Base-by-base conservation (phyloP, 1,284 basidiomycete species). In the Microstroma glucosiphilum region DNA sequence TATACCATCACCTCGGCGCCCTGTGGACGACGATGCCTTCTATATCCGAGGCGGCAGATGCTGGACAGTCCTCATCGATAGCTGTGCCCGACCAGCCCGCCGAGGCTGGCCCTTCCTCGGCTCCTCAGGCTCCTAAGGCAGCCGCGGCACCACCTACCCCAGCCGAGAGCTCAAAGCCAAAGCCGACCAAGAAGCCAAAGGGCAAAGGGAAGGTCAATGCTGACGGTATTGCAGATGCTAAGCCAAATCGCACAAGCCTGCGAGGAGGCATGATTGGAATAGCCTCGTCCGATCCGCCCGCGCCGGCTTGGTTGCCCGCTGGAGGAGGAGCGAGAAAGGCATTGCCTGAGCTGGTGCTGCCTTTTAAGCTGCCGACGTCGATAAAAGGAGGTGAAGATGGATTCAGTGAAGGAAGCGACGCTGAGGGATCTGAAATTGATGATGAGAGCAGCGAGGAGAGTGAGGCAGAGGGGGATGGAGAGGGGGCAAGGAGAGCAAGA, bases 311-410 rank as follows among this genome's bases (percentile, higher is more conserved):
- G 51, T 25, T 54, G 13, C 21, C 13, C 4, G 51, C 51, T 23
- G 51, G 51, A 19, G 51, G 51, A 2, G 51, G 51, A 15, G 13
- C n/a, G 6, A 21, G 51, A 15, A 21, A 26, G 21, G 26, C 17
- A 6, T 25, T 19, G 26, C 51, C 51, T 2, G 51, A 54, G 51
- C 15, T 19, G 3, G 25, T 54, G 21, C 13, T 54, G 21, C 51
- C 51, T 6, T 54, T 54, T 21, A 54, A 54, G 51, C 51, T 54
- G n/a, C 51, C 51, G 2, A 54, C 51, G 15, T 25, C 21, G 8
- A 6, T 26, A 6, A 19, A 54, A 21, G 51, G 51, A 48, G 17
- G 43, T 21, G 43, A 21, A 6, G 43, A 48, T 21, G 21, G 17
- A 6, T n/a, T 17, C 43, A 17, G 21, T 17, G 43, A 48, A 12